Evolutionary conservation across 306 rosid genomes (phyloP).

Genomic region (cucumber (Cucumis sativus)): Cucumber_9930_V3 NC_026655.2:5206501-5207000

Average conservation of each 20-base stretch:
- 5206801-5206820: constrained; percentile 34
- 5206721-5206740: constrained; percentile 44
- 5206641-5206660: background rate
- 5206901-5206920: constrained; percentile 74
- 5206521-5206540: background rate
- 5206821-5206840: constrained; percentile 71
- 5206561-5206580: background rate
- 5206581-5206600: background rate
- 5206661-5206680: constrained; percentile 33
- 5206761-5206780: background rate
- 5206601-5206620: background rate
- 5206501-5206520: background rate
- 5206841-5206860: constrained; percentile 69
- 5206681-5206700: constrained; percentile 63
- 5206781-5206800: background rate
- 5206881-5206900: constrained; percentile 78
- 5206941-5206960: constrained; percentile 82
- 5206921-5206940: constrained; percentile 71
- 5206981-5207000: constrained; percentile 25
- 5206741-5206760: background rate
- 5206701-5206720: constrained; percentile 97
- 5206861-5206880: constrained; percentile 73
- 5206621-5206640: background rate
- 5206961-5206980: constrained; percentile 46
- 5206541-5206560: too few species aligned